These are phyloP conservation scores for Stramenopiles sp. DNA, from an alignment of 352 stramenopile species.

Conservation along the genomic window DNA sequence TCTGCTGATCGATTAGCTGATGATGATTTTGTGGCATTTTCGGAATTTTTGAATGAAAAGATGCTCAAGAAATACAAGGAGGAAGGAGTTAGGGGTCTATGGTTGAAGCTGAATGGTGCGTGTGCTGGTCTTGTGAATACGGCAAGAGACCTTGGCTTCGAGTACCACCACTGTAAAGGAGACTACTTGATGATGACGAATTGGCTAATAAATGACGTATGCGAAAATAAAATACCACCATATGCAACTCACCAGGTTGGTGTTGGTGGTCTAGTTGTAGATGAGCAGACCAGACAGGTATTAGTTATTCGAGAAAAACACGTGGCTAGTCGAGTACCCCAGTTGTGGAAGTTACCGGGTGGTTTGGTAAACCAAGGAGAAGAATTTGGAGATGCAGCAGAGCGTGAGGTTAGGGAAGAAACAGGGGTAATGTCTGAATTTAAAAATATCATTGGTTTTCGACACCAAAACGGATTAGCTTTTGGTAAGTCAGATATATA, in stretches of 20 bases:
- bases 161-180: neutral
- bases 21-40: too few species aligned
- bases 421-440: constrained; percentile 17
- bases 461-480: too few species aligned
- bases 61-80: too few species aligned
- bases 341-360: constrained; percentile 20
- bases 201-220: neutral
- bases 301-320: constrained; percentile 19
- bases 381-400: constrained; percentile 12
- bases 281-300: constrained; percentile 16
- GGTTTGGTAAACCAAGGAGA: constrained; percentile 19
- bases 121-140: neutral
- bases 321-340: neutral
- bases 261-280: constrained; percentile 17
- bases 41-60: too few species aligned
- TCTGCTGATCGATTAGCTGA: too few species aligned
- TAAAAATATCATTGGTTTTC: neutral
- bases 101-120: neutral
- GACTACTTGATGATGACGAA: neutral
- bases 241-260: constrained; percentile 14
- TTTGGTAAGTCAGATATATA: too few species aligned
- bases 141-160: neutral
- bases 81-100: too few species aligned
- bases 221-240: neutral
- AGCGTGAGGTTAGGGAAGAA: constrained; percentile 19